phyloP scores from a whole-genome alignment of 2,329 filamentous ascomycete species.

The Clonostachys sp. region DNA sequence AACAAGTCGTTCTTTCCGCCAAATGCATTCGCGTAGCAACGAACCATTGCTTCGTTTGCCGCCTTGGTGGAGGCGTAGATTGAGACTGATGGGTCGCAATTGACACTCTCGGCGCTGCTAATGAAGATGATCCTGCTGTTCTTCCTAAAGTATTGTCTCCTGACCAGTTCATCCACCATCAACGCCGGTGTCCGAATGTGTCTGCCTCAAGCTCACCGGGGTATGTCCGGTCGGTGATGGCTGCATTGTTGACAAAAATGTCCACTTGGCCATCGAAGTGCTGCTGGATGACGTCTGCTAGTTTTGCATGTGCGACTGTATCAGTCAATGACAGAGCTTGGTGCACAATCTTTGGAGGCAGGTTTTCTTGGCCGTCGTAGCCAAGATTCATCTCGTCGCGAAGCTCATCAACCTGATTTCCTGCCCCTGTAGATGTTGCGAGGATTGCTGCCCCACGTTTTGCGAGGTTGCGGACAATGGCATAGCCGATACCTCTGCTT shows the following conservation, averaged over 20 bases:
- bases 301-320: slow-evolving; percentile 12
- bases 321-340: background rate
- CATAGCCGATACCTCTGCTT: slow-evolving; percentile 11
- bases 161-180: slow-evolving; percentile 26
- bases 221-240: slow-evolving; percentile 12
- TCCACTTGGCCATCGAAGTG: slow-evolving; percentile 17
- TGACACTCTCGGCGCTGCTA: slow-evolving; percentile 21
- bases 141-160: slow-evolving; percentile 17
- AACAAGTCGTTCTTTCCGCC: slow-evolving; percentile 22
- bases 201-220: slow-evolving; percentile 18
- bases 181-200: slow-evolving; percentile 24
- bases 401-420: slow-evolving; percentile 10
- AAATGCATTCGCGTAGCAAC: slow-evolving; percentile 27
- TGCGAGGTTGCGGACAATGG: slow-evolving; percentile 16
- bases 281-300: slow-evolving; percentile 14
- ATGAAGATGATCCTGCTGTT: slow-evolving; percentile 27
- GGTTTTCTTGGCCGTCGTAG: slow-evolving; percentile 3
- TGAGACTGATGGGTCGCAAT: slow-evolving; percentile 13
- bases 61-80: slow-evolving; percentile 26
- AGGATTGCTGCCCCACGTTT: slow-evolving; percentile 20
- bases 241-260: slow-evolving; percentile 23
- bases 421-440: slow-evolving; percentile 14
- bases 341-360: slow-evolving; percentile 12
- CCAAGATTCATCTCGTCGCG: background rate
- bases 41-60: slow-evolving; percentile 24